phyloP scores from a whole-genome alignment of 768 basidiomycete genomes.

The Lentinula edodes region DNA sequence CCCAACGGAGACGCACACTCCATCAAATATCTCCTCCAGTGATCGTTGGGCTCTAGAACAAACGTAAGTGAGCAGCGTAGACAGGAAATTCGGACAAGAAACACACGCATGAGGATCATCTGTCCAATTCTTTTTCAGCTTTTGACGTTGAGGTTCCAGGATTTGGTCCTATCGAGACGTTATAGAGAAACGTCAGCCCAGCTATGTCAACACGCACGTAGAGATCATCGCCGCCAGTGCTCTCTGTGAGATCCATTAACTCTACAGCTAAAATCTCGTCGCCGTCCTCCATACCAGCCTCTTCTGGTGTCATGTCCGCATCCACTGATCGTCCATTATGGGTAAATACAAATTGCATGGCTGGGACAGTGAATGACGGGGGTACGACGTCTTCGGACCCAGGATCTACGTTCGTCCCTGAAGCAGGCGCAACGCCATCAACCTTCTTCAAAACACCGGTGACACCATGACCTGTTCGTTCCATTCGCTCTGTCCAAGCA shows the following conservation, averaged over 20 bases:
- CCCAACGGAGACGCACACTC: conserved; percentile 54
- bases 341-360: conserved; percentile 81
- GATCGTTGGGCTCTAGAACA: conserved; percentile 59
- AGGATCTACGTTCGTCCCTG: conserved; percentile 10
- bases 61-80: background rate
- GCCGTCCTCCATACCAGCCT: conserved; percentile 80
- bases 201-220: conserved; percentile 39
- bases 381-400: conserved; percentile 1
- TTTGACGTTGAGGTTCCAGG: conserved; percentile 58
- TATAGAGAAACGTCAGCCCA: background rate
- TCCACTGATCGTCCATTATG: conserved; percentile 78
- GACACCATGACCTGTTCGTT: conserved; percentile 41
- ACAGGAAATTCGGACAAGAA: background rate
- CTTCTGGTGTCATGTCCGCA: conserved; percentile 79
- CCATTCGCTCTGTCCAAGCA: conserved; percentile 90
- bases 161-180: conserved; percentile 49
- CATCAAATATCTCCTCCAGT: conserved; percentile 80
- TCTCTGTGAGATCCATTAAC: conserved; percentile 84
- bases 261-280: conserved; percentile 89
- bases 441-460: conserved; percentile 27
- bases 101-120: conserved; percentile 71
- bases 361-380: conserved; percentile 18
- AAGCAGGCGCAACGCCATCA: conserved; percentile 16
- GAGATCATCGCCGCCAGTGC: conserved; percentile 47
- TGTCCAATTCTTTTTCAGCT: conserved; percentile 77